Percentiles rank a stretch among this genome's conserved stretches.
Evolutionary conservation across 352 stramenopile species (phyloP).

Genomic region (Globisporangium cystogenes): DNA sequence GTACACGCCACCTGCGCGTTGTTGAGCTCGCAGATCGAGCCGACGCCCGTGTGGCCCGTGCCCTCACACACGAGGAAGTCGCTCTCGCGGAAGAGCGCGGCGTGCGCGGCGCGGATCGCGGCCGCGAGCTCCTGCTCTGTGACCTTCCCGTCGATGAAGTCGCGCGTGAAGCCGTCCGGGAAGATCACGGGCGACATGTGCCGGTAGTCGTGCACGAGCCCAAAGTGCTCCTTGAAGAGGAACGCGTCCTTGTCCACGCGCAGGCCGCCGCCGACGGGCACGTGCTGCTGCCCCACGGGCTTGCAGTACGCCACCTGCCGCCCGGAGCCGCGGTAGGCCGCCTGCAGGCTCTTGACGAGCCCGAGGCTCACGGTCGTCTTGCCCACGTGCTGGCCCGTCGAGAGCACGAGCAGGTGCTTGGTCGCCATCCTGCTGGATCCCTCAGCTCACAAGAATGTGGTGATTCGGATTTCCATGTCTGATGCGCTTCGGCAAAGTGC

Average conservation of each 20-base stretch:
- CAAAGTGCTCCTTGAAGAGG: conserved; percentile 96
- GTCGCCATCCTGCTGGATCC: no score
- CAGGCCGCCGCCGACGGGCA: conserved; percentile 73
- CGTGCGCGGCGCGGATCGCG: conserved; percentile 78
- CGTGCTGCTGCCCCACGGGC: conserved; percentile 94
- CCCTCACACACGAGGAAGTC: conserved; percentile 95
- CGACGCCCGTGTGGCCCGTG: conserved; percentile 90
- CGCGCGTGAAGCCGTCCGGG: conserved; percentile 93
- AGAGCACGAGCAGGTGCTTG: conserved; percentile 82
- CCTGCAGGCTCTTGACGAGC: conserved; percentile 92
- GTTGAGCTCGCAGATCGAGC: conserved; percentile 88
- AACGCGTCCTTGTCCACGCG: conserved; percentile 92
- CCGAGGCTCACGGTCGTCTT: conserved; percentile 96
- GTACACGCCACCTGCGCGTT: conserved; percentile 86
- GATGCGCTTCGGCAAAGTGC: background rate
- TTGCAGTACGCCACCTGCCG: conserved; percentile 92
- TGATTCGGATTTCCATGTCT: no score
- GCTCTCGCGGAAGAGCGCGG: conserved; percentile 71
- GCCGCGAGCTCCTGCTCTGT: conserved; percentile 75
- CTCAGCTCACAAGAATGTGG: no score
- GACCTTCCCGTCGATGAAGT: conserved; percentile 96
- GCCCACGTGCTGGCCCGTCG: conserved; percentile 95
- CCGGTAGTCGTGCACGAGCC: conserved; percentile 93
- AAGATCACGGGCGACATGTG: conserved; percentile 98
- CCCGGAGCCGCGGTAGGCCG: conserved; percentile 70